Evolutionary conservation across 169 alveolate genomes (phyloP).

Genomic region (Theileria sp.): DNA sequence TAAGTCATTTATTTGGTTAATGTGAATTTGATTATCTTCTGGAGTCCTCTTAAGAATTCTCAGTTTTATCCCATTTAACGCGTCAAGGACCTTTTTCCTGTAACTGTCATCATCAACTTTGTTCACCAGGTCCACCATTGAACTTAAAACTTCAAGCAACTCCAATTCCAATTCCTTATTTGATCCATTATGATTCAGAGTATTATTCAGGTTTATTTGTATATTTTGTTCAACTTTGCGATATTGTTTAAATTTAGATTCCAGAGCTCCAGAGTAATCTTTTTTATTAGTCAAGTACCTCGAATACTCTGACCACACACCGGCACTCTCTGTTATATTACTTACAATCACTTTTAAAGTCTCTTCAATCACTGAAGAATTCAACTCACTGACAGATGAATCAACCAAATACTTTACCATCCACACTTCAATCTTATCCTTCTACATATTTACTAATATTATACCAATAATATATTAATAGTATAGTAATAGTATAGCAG

Average conservation of each 20-base stretch:
- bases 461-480: too few relatives aligned
- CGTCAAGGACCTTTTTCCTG: slow-evolving; percentile 35
- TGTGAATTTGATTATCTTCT: slow-evolving; percentile 30
- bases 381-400: slow-evolving; percentile 20
- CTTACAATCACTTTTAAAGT: slow-evolving; percentile 53
- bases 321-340: slow-evolving; percentile 46
- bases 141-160: slow-evolving; percentile 9
- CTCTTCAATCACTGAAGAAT: slow-evolving; percentile 57
- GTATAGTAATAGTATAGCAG: slow-evolving; percentile 2
- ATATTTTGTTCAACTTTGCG: slow-evolving; percentile 39
- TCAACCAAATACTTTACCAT: slow-evolving; percentile 56
- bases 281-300: slow-evolving; percentile 38
- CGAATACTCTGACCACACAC: slow-evolving; percentile 53
- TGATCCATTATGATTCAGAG: background rate
- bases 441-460: slow-evolving; percentile 11
- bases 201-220: background rate
- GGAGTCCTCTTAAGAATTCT: slow-evolving; percentile 45
- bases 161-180: background rate
- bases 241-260: slow-evolving; percentile 52
- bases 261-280: slow-evolving; percentile 51
- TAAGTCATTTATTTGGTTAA: slow-evolving; percentile 35
- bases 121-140: slow-evolving; percentile 51
- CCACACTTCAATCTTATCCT: slow-evolving; percentile 38
- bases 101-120: slow-evolving; percentile 6
- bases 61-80: slow-evolving; percentile 30